Percentiles rank a stretch among this genome's conserved stretches.
These are phyloP conservation scores for Quercus phellos DNA, from an alignment of 331 rosid species.

Conservation along the genomic window DNA sequence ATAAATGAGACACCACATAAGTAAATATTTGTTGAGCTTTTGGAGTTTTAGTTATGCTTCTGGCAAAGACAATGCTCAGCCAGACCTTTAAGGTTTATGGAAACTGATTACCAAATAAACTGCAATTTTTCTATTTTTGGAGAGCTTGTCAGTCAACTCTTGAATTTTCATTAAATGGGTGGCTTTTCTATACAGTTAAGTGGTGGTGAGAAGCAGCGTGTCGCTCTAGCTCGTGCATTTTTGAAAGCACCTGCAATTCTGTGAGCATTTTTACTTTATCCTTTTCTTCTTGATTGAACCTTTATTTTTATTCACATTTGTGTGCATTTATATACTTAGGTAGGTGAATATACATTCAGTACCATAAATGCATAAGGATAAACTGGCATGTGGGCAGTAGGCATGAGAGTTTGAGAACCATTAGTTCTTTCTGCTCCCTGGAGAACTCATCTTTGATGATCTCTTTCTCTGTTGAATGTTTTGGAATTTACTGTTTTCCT, in stretches of 20 bases:
- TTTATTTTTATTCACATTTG: background rate
- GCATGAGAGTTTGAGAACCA: background rate
- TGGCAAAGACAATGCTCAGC: slow-evolving; percentile 3
- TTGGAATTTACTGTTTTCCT: background rate
- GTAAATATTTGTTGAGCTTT: background rate
- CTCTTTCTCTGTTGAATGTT: background rate
- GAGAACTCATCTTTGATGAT: background rate
- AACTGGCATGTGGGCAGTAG: background rate
- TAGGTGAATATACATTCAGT: background rate
- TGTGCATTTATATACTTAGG: background rate
- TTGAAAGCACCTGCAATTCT: slow-evolving; percentile 86
- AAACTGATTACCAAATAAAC: background rate
- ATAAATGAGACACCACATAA: background rate
- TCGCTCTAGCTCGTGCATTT: slow-evolving; percentile 96
- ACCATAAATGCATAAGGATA: background rate
- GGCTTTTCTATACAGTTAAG: slow-evolving; percentile 60
- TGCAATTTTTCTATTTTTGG: background rate
- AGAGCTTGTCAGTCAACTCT: background rate
- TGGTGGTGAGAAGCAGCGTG: slow-evolving; percentile 99
- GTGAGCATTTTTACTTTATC: slow-evolving; percentile 40
- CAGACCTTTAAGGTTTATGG: background rate
- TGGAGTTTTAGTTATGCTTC: slow-evolving; percentile 6
- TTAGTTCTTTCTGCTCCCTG: background rate
- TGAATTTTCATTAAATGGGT: slow-evolving; percentile 13
- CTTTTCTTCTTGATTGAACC: slow-evolving; percentile 7